Conservation (phyloP, 192 early-diverging fungal genomes). For the Podila verticillata region DNA sequence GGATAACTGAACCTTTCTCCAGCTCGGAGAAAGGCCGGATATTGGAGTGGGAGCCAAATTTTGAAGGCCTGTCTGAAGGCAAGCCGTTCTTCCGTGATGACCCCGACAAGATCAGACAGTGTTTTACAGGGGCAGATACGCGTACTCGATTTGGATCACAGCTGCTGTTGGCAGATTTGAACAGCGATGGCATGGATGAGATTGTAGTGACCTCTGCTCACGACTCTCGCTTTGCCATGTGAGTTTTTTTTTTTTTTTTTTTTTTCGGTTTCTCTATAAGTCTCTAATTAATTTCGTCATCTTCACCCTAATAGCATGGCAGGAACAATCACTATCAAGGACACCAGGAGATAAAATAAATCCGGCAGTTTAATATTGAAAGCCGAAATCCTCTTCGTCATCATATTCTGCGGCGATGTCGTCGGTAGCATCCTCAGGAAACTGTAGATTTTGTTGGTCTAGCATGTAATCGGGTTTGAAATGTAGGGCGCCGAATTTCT, state of each 20-base stretch:
- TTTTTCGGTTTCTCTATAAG: not conserved
- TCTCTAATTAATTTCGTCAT: not conserved
- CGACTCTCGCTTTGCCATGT: conserved; percentile 34
- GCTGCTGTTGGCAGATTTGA: conserved; percentile 27
- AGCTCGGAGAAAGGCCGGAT: conserved; percentile 26
- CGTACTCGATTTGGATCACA: conserved; percentile 40
- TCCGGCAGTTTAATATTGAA: not conserved
- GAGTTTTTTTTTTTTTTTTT: conserved; percentile 1
- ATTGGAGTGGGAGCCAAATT: conserved; percentile 29
- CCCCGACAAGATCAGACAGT: conserved; percentile 23
- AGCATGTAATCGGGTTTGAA: no score
- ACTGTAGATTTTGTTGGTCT: not conserved
- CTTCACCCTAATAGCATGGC: conserved; percentile 18
- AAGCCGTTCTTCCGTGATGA: not conserved
- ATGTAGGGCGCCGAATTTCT: no score
- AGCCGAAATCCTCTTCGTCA: not conserved
- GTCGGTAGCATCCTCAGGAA: not conserved
- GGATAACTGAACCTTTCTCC: conserved; percentile 41
- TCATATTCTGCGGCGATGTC: not conserved
- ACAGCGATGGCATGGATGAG: conserved; percentile 26
- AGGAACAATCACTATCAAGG: conserved; percentile 20
- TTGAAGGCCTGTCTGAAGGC: not conserved
- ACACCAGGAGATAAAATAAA: not conserved
- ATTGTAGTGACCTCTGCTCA: conserved; percentile 44
- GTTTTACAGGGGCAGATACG: conserved; percentile 25